A percentile compares a stretch with the other conserved stretches of the same genome.
Evolutionary conservation across 1,284 basidiomycete genomes (phyloP).

Genomic region (Puccinia novopanici): DNA sequence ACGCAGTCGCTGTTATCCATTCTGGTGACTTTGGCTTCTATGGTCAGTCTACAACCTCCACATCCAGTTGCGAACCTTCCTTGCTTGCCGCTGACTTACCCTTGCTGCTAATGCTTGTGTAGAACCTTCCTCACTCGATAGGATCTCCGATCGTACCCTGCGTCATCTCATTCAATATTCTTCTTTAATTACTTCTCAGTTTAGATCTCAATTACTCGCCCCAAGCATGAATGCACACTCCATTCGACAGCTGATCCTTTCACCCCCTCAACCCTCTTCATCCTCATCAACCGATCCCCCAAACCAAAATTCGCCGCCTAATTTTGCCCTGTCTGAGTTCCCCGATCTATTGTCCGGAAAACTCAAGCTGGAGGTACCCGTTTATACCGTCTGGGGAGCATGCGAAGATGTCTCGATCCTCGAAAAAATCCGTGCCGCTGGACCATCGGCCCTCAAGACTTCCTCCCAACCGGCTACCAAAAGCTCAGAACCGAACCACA

Average conservation of each 20-base stretch:
- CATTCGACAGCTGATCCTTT: constrained; percentile 55
- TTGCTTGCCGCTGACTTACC: neutral
- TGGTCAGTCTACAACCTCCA: constrained; percentile 67
- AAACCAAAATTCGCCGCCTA: constrained; percentile 53
- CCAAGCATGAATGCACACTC: constrained; percentile 53
- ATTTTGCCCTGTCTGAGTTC: constrained; percentile 78
- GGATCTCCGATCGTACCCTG: constrained; percentile 64
- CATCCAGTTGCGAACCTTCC: neutral
- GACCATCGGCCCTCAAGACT: constrained; percentile 52
- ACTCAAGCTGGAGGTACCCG: constrained; percentile 77
- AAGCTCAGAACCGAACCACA: constrained; percentile 32
- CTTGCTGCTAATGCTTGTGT: neutral
- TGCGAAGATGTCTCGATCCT: constrained; percentile 93
- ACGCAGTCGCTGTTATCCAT: constrained; percentile 92
- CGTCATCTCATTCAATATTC: constrained; percentile 97
- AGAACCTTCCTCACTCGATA: constrained; percentile 55
- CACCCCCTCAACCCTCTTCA: constrained; percentile 62
- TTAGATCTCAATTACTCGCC: constrained; percentile 71
- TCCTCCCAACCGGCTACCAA: constrained; percentile 15
- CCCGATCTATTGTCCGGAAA: constrained; percentile 84
- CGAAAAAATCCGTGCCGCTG: constrained; percentile 57
- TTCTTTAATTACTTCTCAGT: constrained; percentile 81
- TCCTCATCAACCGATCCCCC: constrained; percentile 63
- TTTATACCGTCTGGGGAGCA: constrained; percentile 95
- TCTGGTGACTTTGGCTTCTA: constrained; percentile 99